Evolutionary conservation across 2,329 filamentous ascomycete genomes (phyloP), one percentile per base, ranked within the genome.

Genomic region (Tolypocladium tropicale): DNA sequence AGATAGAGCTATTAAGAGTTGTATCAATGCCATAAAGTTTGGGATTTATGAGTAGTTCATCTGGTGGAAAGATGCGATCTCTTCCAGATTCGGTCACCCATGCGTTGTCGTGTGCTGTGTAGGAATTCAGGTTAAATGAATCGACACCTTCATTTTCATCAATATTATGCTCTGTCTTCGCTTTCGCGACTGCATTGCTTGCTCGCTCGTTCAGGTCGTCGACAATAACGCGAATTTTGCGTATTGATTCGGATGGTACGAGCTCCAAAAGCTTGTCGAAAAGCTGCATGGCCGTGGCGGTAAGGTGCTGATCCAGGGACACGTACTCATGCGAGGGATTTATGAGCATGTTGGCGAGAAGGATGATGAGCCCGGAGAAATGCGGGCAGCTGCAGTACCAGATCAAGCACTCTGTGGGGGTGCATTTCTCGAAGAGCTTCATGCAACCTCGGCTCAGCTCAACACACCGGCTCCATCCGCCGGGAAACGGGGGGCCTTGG

Each of bases 361-460:
- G 43, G 37, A 72, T 63, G 53, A 71, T 67, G n/a, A 71, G 61
- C 0, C 62, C 64, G 1, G 68, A 70, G 52, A 71, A 67, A 39
- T 70, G 65, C 0, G 68, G 58, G 30, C 67, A 70, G 25, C 60
- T 61, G 23, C 65, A 67, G 58, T 66, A 70, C 70, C 70, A 71
- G 10, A 72, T 58, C 5, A 69, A 57, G 51, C 64, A 67, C 37
- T 72, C 68, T 4, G 64, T 67, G 3, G 64, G 64, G 1, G 63
- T 65, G 6, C 64, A 61, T 16, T 63, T 56, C 11, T 64, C 62
- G 30, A 70, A 69, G 4, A 74, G 49, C 48, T 59, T 65, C 60
- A 73, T 66, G 34, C 67, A 73, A 2, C 65, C 63, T 4, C 72
- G 63, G 28, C 69, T 70, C 6, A 70, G 55, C 4, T 68, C 60